A percentile compares a stretch with the other conserved stretches of the same genome.
These are phyloP conservation scores for Allomyces arbusculus DNA, from an alignment of 192 early-diverging fungal species.

Conservation along the genomic window DNA sequence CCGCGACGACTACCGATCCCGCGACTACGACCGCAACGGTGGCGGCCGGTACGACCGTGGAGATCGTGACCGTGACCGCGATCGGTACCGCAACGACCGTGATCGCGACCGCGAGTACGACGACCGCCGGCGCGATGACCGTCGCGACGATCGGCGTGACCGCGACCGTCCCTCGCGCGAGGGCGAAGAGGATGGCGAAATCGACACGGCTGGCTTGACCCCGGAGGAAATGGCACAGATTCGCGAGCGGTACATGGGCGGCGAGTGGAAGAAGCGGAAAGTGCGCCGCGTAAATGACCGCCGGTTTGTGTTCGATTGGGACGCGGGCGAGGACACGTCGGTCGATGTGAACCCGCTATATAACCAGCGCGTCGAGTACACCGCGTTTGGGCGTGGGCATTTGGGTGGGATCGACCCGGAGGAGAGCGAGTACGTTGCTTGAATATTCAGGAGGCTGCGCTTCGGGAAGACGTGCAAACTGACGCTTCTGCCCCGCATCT, in stretches of 20 bases:
- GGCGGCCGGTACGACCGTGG: neutral
- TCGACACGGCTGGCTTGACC: slow-evolving; percentile 1
- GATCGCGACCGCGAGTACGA: slow-evolving; percentile 9
- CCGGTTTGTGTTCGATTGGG: slow-evolving; percentile 98
- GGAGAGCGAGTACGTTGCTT: slow-evolving; percentile 30
- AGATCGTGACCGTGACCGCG: neutral
- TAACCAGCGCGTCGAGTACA: slow-evolving; percentile 38
- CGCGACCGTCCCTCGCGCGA: slow-evolving; percentile 10
- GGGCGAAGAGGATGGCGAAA: slow-evolving; percentile 6
- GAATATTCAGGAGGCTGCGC: too few relatives aligned
- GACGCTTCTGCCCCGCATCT: neutral
- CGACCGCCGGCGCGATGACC: slow-evolving; percentile 2
- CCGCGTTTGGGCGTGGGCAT: slow-evolving; percentile 73
- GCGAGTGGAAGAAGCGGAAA: slow-evolving; percentile 49
- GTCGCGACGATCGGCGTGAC: slow-evolving; percentile 6
- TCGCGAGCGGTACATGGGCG: slow-evolving; percentile 66
- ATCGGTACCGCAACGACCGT: slow-evolving; percentile 1
- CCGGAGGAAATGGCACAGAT: neutral
- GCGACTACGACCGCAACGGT: slow-evolving; percentile 3
- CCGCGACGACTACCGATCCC: slow-evolving; percentile 7
- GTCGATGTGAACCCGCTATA: slow-evolving; percentile 82
- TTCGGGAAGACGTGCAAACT: too few relatives aligned
- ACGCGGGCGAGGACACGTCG: slow-evolving; percentile 83
- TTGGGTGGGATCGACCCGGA: slow-evolving; percentile 68
- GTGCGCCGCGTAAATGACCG: slow-evolving; percentile 72